Conservation (phyloP, 495 filamentous ascomycete species). For the Penicillium odoratum region DNA sequence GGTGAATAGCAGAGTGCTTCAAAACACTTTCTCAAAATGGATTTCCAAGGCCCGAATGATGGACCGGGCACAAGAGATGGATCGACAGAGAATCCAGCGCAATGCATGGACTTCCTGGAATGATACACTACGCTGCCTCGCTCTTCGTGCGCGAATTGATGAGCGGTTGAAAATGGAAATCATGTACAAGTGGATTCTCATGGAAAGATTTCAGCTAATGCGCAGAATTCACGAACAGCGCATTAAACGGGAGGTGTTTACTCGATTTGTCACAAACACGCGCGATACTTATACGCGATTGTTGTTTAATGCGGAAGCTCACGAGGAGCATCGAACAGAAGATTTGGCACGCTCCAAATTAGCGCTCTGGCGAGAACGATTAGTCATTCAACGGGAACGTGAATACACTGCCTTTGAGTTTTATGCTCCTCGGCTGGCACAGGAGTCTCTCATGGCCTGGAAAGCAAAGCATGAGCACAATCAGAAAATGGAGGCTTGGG, state of each 20-base stretch:
- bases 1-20: conserved; percentile 49
- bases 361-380: conserved; percentile 42
- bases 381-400: conserved; percentile 43
- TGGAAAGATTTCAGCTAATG: conserved; percentile 54
- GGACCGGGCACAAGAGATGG: conserved; percentile 54
- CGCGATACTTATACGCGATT: conserved; percentile 40
- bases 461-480: conserved; percentile 44
- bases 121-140: conserved; percentile 58
- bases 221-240: conserved; percentile 52
- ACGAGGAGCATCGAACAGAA: conserved; percentile 35
- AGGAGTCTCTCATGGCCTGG: conserved; percentile 52
- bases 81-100: conserved; percentile 53
- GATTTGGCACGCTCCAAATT: conserved; percentile 40
- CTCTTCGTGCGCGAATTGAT: conserved; percentile 53
- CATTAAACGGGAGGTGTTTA: conserved; percentile 46
- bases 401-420: conserved; percentile 55
- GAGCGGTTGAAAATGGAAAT: conserved; percentile 58
- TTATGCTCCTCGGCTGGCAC: conserved; percentile 49
- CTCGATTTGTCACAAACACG: conserved; percentile 42
- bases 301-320: conserved; percentile 37
- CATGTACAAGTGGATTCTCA: conserved; percentile 65
- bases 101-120: conserved; percentile 68
- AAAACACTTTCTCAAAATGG: conserved; percentile 54
- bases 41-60: conserved; percentile 46
- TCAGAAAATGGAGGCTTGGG: conserved; percentile 51